Evolutionary conservation across 208 protist species (phyloP).

Genomic region (Herpetomonas tarakana): DNA sequence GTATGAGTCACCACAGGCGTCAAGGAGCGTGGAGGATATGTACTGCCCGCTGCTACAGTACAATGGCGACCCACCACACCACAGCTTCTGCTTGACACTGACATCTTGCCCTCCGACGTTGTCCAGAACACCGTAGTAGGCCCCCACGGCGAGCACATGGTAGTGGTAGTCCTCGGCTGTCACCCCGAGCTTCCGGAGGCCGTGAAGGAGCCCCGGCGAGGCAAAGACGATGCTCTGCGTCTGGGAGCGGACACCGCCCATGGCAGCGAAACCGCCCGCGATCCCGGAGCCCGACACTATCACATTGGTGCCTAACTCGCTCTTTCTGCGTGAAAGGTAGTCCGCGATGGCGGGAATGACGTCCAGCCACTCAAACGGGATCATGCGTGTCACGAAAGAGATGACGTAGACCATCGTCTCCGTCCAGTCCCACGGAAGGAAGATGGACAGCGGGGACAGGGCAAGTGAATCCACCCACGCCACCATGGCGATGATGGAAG

Average conservation of each 20-base stretch:
- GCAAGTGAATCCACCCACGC: constrained; percentile 67
- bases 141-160: constrained; percentile 49
- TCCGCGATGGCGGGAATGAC: constrained; percentile 20
- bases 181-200: constrained; percentile 26
- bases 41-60: constrained; percentile 39
- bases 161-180: constrained; percentile 34
- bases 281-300: constrained; percentile 45
- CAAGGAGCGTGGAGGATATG: constrained; percentile 31
- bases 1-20: constrained; percentile 25
- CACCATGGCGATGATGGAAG: constrained; percentile 48
- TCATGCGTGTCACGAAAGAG: constrained; percentile 44
- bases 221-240: constrained; percentile 50
- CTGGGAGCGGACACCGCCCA: constrained; percentile 25
- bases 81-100: constrained; percentile 38
- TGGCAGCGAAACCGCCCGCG: constrained; percentile 44
- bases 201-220: constrained; percentile 54
- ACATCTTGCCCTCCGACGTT: constrained; percentile 57
- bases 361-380: constrained; percentile 28
- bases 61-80: constrained; percentile 23
- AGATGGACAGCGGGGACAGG: constrained; percentile 53
- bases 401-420: constrained; percentile 40
- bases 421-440: constrained; percentile 57
- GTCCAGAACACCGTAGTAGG: constrained; percentile 38
- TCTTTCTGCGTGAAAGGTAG: constrained; percentile 18
- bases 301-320: constrained; percentile 14